Percentiles rank a stretch among this genome's conserved stretches.
Evolutionary conservation across 1,284 basidiomycete species (phyloP).

Genomic region (Ceratobasidium sp.): DNA sequence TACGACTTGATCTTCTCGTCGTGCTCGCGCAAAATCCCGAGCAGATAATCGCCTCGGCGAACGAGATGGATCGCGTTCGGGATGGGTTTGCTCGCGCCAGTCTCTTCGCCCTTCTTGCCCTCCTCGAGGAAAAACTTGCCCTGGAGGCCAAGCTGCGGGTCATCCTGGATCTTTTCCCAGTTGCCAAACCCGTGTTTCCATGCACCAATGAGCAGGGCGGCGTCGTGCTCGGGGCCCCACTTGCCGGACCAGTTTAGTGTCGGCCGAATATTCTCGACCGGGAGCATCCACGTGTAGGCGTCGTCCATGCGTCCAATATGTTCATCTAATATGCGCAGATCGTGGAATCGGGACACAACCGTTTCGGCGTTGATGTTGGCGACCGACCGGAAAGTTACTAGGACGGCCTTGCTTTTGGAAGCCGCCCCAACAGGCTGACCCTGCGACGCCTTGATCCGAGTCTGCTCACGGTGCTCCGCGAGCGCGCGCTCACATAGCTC

Average conservation of each 20-base stretch:
- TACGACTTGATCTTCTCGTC: conserved; percentile 90
- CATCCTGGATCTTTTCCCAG: conserved; percentile 96
- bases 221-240: conserved; percentile 94
- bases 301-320: conserved; percentile 76
- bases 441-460: conserved; percentile 77
- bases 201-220: conserved; percentile 93
- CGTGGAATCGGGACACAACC: conserved; percentile 88
- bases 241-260: conserved; percentile 96
- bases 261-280: conserved; percentile 91
- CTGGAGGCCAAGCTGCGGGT: conserved; percentile 81
- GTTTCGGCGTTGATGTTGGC: conserved; percentile 98
- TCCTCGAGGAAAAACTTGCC: conserved; percentile 99
- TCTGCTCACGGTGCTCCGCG: conserved; percentile 83
- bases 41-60: conserved; percentile 93
- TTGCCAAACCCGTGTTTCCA: conserved; percentile 95
- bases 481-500: conserved; percentile 86
- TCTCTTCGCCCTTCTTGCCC: conserved; percentile 87
- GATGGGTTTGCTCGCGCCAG: conserved; percentile 76
- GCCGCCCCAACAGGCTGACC: conserved; percentile 85
- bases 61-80: conserved; percentile 98
- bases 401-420: conserved; percentile 89
- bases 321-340: conserved; percentile 89
- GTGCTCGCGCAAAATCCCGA: conserved; percentile 89
- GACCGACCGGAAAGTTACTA: conserved; percentile 90
- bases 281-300: conserved; percentile 84